A percentile compares a stretch with the other conserved stretches of the same genome.
Conservation (phyloP, 257 asterid genomes). For the Catharanthus roseus region DNA sequence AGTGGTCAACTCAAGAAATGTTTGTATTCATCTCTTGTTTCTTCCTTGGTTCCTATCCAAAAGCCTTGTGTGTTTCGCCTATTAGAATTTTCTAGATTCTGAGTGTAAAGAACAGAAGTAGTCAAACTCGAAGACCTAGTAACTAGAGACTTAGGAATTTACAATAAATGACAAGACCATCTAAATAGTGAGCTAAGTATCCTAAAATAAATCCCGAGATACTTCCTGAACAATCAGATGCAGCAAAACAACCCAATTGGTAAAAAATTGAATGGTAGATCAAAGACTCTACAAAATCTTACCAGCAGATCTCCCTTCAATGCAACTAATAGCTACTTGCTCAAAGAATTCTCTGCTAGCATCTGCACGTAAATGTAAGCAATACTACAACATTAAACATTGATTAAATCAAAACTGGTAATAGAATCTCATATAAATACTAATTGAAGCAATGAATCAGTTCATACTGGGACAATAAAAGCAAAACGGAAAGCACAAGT, state of each 20-base stretch:
- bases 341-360: slow-evolving; percentile 38
- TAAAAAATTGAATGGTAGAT: not conserved
- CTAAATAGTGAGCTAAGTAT: not conserved
- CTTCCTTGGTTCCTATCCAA: too few relatives aligned
- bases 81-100: too few relatives aligned
- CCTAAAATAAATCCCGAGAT: not conserved
- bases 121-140: too few relatives aligned
- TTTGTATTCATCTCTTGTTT: too few relatives aligned
- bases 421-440: not conserved
- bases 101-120: too few relatives aligned
- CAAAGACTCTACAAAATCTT: slow-evolving; percentile 14
- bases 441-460: not conserved
- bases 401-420: not conserved
- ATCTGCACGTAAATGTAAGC: slow-evolving; percentile 24
- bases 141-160: too few relatives aligned
- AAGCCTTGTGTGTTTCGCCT: too few relatives aligned
- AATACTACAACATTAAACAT: not conserved
- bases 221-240: not conserved
- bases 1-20: too few relatives aligned
- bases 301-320: slow-evolving; percentile 33
- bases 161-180: not conserved
- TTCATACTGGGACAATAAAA: not conserved
- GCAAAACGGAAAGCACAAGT: not conserved
- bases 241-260: not conserved
- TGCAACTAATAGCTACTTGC: slow-evolving; percentile 25